Percentiles rank a stretch among this genome's conserved stretches.
Evolutionary conservation across 495 filamentous ascomycete species (phyloP).

Genomic region (Podospora anserina): DNA sequence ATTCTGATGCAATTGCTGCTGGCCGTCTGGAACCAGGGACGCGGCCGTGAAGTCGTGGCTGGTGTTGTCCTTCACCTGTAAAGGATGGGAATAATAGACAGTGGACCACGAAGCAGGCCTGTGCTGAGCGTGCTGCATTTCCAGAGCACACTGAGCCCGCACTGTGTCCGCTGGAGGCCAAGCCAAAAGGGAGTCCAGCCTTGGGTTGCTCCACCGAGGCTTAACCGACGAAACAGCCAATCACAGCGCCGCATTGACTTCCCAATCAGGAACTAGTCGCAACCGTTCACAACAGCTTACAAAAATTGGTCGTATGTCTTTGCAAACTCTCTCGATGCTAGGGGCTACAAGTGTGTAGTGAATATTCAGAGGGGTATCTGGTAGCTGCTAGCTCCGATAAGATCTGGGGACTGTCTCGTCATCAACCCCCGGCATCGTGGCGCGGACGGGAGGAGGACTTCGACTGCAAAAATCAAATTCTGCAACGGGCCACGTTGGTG

Average conservation of each 20-base stretch:
- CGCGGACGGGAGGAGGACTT: not conserved
- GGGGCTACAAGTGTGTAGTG: not conserved
- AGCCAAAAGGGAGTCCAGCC: constrained; percentile 6
- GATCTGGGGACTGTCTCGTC: not conserved
- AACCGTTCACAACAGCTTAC: constrained; percentile 12
- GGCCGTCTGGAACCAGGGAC: not conserved
- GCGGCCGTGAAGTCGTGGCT: not conserved
- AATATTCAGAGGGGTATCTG: too few species aligned
- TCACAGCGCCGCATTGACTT: constrained; percentile 24
- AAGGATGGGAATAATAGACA: not conserved
- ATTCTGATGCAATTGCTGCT: not conserved
- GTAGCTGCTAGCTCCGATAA: too few species aligned
- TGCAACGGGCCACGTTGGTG: not conserved
- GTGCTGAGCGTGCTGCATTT: not conserved
- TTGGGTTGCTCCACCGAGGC: constrained; percentile 25
- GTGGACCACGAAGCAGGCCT: not conserved
- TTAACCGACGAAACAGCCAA: constrained; percentile 30
- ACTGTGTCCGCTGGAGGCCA: constrained; percentile 13
- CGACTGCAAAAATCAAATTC: not conserved
- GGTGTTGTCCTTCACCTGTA: not conserved
- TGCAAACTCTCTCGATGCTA: not conserved
- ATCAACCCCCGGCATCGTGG: not conserved
- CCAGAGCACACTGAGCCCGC: not conserved
- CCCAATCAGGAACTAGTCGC: constrained; percentile 32
- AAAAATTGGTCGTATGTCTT: constrained; percentile 1